Conservation (phyloP, 148 eudicot genomes). For the Cornus suecica region DNA sequence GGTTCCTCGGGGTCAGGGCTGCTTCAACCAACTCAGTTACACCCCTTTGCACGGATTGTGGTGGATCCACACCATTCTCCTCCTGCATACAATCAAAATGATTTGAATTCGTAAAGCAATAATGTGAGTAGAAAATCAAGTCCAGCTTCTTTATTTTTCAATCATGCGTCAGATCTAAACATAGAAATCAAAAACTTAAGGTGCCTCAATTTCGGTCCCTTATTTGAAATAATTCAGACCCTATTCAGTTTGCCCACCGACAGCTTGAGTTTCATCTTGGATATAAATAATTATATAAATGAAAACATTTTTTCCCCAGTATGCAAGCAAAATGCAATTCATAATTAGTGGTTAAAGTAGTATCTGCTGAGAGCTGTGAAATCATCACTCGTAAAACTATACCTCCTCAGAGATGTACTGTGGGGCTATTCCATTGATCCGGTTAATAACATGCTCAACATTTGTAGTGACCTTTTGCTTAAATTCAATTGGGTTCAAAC, state of each 20-base stretch:
- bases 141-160: no score
- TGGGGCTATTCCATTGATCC: constrained; percentile 76
- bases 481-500: constrained; percentile 75
- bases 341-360: background rate
- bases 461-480: constrained; percentile 78
- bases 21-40: constrained; percentile 93
- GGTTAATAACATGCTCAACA: constrained; percentile 68
- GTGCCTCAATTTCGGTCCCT: no score
- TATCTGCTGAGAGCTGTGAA: background rate
- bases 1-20: constrained; percentile 80
- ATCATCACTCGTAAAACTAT: constrained; percentile 3
- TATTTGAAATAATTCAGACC: no score
- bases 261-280: no score
- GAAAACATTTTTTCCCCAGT: no score
- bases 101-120: no score
- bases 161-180: no score
- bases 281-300: no score
- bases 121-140: no score
- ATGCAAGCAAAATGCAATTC: no score
- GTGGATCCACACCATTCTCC: constrained; percentile 83
- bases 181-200: no score
- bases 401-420: constrained; percentile 91
- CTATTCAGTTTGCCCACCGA: no score
- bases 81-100: constrained; percentile 43
- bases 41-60: constrained; percentile 89